Evolutionary conservation across 768 basidiomycete genomes (phyloP), one percentile per base, ranked within the genome.

Genomic region (Hygrocybe coccinea): DNA sequence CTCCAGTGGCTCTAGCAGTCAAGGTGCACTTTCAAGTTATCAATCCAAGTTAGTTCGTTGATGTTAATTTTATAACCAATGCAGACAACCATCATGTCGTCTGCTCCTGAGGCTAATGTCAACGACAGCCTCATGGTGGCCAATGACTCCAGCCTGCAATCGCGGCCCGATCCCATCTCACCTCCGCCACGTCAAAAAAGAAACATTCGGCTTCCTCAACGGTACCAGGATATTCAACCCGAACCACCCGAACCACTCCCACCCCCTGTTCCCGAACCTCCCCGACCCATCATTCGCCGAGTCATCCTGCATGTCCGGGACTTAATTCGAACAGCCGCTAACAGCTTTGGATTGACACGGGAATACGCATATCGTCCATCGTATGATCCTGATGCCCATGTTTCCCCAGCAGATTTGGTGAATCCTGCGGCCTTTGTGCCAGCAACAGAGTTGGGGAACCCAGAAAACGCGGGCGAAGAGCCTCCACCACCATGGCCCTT

Each of bases 171-270:
- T 14, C 21, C 44, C 10, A 14, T 8, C 44, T 36, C 24, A 7
- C 50, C 37, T 6, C 45, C 44, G 44, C 19, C 19, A 15, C 24
- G 12, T 34, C 29, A 47, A 10, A 24, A 12, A 29, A 11, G 57
- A 11, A 29, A 44, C 7, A 35, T 24, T 19, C 45, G 52, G 11
- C 33, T 59, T 14, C 59, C 60, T 5, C 10, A 11, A 25, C 24
- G 50, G 3, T 64, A 56, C 45, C 21, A 57, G n/a, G 65, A 66
- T 36, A n/a, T 52, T 21, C 61, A 59, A 3, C 63, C 62, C 1
- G 61, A 61, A 22, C 43, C 50, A 15, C 58, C 58, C 5, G 50
- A 54, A 12, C 46, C 48, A 19, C 22, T 54, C 47, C 19, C 34
- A 2, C 5, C 45, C 14, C 37, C 37, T 37, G 14, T 15, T 17